These are phyloP conservation scores for Boletus subcaerulescens DNA, from an alignment of 768 basidiomycete species.

Conservation along the genomic window DNA sequence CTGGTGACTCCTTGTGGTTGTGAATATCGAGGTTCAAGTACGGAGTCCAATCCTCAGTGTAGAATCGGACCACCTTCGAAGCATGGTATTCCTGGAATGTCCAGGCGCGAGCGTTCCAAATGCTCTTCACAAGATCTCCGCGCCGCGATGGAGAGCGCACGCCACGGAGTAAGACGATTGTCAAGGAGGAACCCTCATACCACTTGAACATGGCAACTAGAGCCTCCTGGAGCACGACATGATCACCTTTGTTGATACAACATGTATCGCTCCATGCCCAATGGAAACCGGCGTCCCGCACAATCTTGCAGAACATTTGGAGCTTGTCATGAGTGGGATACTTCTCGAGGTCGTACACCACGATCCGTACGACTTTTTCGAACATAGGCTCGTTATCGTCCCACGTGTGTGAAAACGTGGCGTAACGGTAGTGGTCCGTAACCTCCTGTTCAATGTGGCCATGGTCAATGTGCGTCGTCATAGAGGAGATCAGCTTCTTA, in stretches of 20 bases:
- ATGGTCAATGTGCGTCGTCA: not conserved
- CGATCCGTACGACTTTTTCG: not conserved
- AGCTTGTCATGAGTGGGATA: conserved; percentile 2
- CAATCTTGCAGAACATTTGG: conserved; percentile 5
- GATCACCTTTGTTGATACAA: conserved; percentile 2
- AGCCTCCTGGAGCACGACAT: not conserved
- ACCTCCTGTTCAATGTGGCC: not conserved
- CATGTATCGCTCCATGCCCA: conserved; percentile 11
- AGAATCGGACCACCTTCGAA: conserved; percentile 8
- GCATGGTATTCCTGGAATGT: conserved; percentile 9
- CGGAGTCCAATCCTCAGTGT: not conserved
- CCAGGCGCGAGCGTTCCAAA: conserved; percentile 1
- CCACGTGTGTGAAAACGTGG: conserved; percentile 1
- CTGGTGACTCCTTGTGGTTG: conserved; percentile 5
- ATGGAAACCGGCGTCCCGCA: not conserved
- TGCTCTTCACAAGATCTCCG: not conserved
- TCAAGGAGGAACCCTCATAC: conserved; percentile 7
- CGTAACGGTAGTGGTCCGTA: not conserved
- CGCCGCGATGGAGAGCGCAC: not conserved
- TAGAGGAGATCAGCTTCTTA: not conserved
- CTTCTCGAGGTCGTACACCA: not conserved
- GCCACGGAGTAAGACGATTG: not conserved
- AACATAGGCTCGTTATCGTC: not conserved
- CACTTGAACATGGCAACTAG: conserved; percentile 9
- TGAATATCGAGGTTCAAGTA: not conserved